Percentiles rank a stretch among this genome's conserved stretches.
Evolutionary conservation across 164 flowering plant genomes (phyloP).

Genomic region (Annona squamosa): DNA sequence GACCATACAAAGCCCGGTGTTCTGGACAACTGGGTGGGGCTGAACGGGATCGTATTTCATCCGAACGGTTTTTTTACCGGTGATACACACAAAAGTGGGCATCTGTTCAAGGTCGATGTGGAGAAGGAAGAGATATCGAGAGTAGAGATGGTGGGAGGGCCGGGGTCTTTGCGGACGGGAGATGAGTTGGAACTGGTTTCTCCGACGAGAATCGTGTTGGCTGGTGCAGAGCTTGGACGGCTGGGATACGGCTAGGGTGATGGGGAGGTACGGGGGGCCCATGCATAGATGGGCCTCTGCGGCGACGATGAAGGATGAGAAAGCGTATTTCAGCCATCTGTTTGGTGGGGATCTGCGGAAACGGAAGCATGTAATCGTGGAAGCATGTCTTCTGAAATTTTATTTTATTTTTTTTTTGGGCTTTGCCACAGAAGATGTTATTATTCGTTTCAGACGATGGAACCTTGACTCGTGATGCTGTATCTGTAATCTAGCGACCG

Average conservation of each 20-base stretch:
- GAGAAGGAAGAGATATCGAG: slow-evolving; percentile 31
- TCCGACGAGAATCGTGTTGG: slow-evolving; percentile 60
- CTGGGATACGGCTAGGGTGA: slow-evolving; percentile 57
- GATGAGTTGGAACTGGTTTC: slow-evolving; percentile 79
- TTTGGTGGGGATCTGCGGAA: slow-evolving; percentile 67
- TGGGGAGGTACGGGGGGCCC: slow-evolving; percentile 43
- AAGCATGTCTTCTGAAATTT: slow-evolving; percentile 43
- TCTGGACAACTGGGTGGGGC: slow-evolving; percentile 43
- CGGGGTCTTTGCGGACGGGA: slow-evolving; percentile 36
- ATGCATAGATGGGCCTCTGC: slow-evolving; percentile 64
- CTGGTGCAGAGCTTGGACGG: slow-evolving; percentile 75
- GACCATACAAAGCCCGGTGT: slow-evolving; percentile 50
- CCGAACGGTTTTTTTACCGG: slow-evolving; percentile 69
- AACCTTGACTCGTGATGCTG: no score
- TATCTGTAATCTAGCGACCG: no score
- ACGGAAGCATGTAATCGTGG: slow-evolving; percentile 63
- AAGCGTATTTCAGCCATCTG: slow-evolving; percentile 56
- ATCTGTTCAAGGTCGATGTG: slow-evolving; percentile 43
- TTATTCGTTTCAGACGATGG: no score
- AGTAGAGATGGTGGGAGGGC: slow-evolving; percentile 46
- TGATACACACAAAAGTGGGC: slow-evolving; percentile 65
- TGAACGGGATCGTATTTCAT: slow-evolving; percentile 83
- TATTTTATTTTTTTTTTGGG: no score
- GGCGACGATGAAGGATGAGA: slow-evolving; percentile 76
- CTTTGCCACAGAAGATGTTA: no score